Percentiles rank a stretch among this genome's conserved stretches.
phyloP scores from a whole-genome alignment of 768 basidiomycete genomes.

The Auriscalpium microsporum region DNA sequence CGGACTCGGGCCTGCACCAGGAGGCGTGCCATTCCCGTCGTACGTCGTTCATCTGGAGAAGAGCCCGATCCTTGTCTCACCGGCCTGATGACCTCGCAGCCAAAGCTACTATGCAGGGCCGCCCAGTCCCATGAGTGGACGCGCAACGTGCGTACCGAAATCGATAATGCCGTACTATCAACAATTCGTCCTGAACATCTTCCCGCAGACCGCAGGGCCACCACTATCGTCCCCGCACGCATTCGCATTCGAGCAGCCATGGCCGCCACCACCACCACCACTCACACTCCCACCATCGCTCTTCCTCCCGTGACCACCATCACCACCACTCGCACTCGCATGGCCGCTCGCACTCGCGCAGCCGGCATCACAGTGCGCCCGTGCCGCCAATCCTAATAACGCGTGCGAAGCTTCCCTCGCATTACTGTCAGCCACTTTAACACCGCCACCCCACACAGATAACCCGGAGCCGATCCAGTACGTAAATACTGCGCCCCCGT shows the following conservation, averaged over 20 bases:
- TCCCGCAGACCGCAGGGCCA: slow-evolving; percentile 4
- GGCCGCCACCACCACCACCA: background rate
- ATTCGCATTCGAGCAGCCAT: slow-evolving; percentile 7
- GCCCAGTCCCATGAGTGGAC: too few relatives aligned
- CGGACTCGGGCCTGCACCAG: background rate
- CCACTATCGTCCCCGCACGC: slow-evolving; percentile 18
- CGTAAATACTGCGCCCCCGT: background rate
- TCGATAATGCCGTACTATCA: too few relatives aligned
- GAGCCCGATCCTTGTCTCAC: too few relatives aligned
- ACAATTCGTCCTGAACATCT: too few relatives aligned
- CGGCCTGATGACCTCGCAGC: too few relatives aligned
- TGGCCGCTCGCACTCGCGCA: background rate
- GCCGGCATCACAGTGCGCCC: slow-evolving; percentile 1
- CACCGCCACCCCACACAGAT: too few relatives aligned
- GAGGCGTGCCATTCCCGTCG: background rate
- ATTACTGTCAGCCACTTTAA: background rate
- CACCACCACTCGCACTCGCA: background rate
- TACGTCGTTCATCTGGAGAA: too few relatives aligned
- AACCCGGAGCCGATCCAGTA: too few relatives aligned
- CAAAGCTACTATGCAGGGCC: too few relatives aligned
- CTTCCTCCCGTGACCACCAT: background rate
- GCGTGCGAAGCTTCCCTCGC: background rate
- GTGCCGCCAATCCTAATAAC: slow-evolving; percentile 2
- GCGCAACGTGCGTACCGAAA: too few relatives aligned
- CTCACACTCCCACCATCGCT: background rate